A percentile compares a stretch with the other conserved stretches of the same genome.
Evolutionary conservation across 441 rosid genomes (phyloP).

Genomic region (Populus hybrid): DNA sequence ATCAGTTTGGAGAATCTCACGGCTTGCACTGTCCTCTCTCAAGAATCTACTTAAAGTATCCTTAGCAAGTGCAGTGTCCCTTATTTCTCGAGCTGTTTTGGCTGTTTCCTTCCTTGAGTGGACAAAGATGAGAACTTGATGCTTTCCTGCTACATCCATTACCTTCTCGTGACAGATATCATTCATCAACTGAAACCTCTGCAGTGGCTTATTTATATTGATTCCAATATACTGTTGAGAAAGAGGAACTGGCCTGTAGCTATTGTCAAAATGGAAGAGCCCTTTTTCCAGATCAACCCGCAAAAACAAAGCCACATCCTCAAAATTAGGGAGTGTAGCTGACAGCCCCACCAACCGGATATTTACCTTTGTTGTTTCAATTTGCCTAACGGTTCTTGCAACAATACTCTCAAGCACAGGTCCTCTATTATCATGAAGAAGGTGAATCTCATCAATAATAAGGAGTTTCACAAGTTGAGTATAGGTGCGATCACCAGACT

Average conservation of each 20-base stretch:
- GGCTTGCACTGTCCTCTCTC: conserved; percentile 85
- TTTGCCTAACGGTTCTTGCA: conserved; percentile 90
- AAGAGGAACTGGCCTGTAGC: conserved; percentile 94
- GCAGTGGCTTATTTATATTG: conserved; percentile 80
- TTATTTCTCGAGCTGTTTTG: conserved; percentile 83
- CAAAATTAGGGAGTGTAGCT: conserved; percentile 89
- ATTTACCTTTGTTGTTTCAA: conserved; percentile 86
- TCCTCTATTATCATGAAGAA: conserved; percentile 93
- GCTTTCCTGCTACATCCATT: conserved; percentile 84
- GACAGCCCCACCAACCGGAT: conserved; percentile 92
- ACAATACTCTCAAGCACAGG: conserved; percentile 98
- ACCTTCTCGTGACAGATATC: conserved; percentile 93
- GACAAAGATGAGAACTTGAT: conserved; percentile 92
- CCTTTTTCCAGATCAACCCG: conserved; percentile 68
- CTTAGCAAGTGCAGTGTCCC: conserved; percentile 78
- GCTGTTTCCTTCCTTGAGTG: conserved; percentile 97
- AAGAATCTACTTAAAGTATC: conserved; percentile 80
- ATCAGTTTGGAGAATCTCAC: conserved; percentile 72
- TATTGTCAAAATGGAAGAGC: conserved; percentile 82
- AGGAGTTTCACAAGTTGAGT: conserved; percentile 87
- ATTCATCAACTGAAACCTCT: conserved; percentile 97
- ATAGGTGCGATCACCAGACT: conserved; percentile 96
- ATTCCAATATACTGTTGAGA: conserved; percentile 88
- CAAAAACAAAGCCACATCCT: conserved; percentile 85
- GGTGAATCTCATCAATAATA: conserved; percentile 90